Evolutionary conservation across 139 green algal species (phyloP), one percentile per base, ranked within the genome.

Genomic region (Yamagishiella unicocca): DNA sequence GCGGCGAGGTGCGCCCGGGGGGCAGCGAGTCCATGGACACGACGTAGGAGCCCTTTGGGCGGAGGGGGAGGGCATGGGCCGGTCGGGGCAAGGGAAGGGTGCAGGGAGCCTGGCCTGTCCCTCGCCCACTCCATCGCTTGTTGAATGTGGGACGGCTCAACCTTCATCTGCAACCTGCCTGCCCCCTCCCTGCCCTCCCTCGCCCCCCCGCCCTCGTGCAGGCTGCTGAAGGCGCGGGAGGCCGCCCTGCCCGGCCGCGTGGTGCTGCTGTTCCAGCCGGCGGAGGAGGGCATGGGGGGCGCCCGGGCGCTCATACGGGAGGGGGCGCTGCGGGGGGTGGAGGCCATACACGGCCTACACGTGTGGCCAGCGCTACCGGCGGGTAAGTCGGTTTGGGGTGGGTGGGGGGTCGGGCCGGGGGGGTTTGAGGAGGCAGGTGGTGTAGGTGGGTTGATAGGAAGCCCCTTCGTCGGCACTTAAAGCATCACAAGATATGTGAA

Each of bases 221-320:
- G 85, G 46, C 58, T 99, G 53, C 92, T 99, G 2, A 96, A 97
- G 83, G 77, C 68, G 27, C 81, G 80, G 0, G 93, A 95, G 64
- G 31, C 35, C 33, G 31, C 90, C 27, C 62, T 82, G 73, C 35
- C 21, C 67, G 96, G 96, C 74, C 96, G 78, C 1, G 95, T 99
- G 45, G 88, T 92, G 58, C 93, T 99, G 21, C 40, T 99, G 19
- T 99, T 99, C 93, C 97, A 99, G 89, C 97, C 97, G 7, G 97
- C 96, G 22, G 97, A 99, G 91, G 97, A 99, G 91, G 95, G 94
- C 17, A 87, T 90, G 2, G 96, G 93, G 25, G 97, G 97, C 19
- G 97, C 88, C 1, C 77, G 93, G 27, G 31, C 67, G 9, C 95
- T 98, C 90, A 90, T 97, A 1, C 43, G 93, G 29, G 88, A 40